Base-by-base conservation (phyloP, 768 basidiomycete genomes). In the Hortiboletus campestris region DNA sequence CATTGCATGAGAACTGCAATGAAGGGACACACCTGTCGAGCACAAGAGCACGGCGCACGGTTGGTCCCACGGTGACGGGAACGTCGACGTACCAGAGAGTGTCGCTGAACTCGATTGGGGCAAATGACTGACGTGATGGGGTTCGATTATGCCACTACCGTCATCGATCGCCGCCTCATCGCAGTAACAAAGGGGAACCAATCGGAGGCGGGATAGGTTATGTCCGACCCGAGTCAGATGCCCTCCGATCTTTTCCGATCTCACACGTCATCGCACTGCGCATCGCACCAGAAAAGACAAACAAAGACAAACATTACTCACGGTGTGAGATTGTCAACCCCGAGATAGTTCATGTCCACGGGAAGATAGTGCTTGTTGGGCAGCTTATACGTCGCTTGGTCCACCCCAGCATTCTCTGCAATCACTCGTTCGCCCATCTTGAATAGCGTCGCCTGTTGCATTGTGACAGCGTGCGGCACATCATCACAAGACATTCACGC, bases 331-430 rank as follows among this genome's bases (percentile, higher is more conserved):
- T 92, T 91, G 62, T 90, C 88, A 10, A 88, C 67, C 2, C 82
- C 84, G 42, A 88, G 73, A 57, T 90, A 91, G 50, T 72, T 72
- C 85, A 93, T 88, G 69, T 91, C 84, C 45, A 94, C 91, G 0
- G 91, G 89, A 62, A 97, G 82, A 70, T 96, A 98, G 67, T 97
- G 95, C 74, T 94, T 92, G 78, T 98, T 98, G 2, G 96, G 95
- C 3, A 97, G 78, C 41, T 74, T 71, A 72, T 96, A 97, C 14
- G 79, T 78, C 32, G 91, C 87, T 3, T 71, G 72, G 41, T 78
- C 67, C 13, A 97, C 77, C 2, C 75, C 75, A 3, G 71, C 69
- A 63, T 92, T 88, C 68, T 89, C 84, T 2, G 72, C 72, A 29
- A 97, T 73, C 60, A 98, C 77, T 2, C 79, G 78, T 58, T 89